Evolutionary conservation across 495 filamentous ascomycete genomes (phyloP).

Genomic region (Hypomontagnella monticulosa): DNA sequence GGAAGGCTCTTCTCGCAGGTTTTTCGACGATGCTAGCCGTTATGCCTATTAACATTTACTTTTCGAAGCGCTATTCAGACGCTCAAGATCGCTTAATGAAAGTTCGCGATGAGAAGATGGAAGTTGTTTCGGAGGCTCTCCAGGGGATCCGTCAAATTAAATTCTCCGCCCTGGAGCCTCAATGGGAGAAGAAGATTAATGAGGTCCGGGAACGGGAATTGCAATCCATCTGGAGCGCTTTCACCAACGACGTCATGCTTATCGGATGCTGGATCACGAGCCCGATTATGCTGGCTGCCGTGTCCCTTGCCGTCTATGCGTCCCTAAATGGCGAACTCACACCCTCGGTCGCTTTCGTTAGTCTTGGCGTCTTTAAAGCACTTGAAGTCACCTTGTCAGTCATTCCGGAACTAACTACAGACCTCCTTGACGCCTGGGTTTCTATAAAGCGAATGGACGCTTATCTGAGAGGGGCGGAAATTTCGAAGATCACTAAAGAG

Average conservation of each 20-base stretch:
- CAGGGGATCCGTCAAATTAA: constrained; percentile 90
- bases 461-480: constrained; percentile 75
- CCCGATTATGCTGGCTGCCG: constrained; percentile 77
- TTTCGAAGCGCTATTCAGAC: constrained; percentile 71
- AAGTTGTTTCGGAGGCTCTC: constrained; percentile 79
- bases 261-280: constrained; percentile 76
- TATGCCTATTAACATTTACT: constrained; percentile 74
- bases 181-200: constrained; percentile 82
- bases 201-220: constrained; percentile 74
- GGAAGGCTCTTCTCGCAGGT: constrained; percentile 73
- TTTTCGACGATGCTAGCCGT: constrained; percentile 70
- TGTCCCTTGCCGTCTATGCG: constrained; percentile 75
- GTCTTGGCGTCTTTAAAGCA: constrained; percentile 75
- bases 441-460: constrained; percentile 77
- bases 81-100: constrained; percentile 82
- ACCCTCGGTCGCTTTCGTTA: constrained; percentile 83
- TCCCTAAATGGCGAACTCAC: constrained; percentile 67
- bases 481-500: constrained; percentile 63
- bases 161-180: constrained; percentile 81
- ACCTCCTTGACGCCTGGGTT: constrained; percentile 75
- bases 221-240: constrained; percentile 69
- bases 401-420: constrained; percentile 77
- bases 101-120: constrained; percentile 79
- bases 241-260: constrained; percentile 66
- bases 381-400: constrained; percentile 76